Percentiles rank a stretch among this genome's conserved stretches.
These are phyloP conservation scores for Beauveria sp. DNA, from an alignment of 2,329 filamentous ascomycete genomes.

Conservation along the genomic window DNA sequence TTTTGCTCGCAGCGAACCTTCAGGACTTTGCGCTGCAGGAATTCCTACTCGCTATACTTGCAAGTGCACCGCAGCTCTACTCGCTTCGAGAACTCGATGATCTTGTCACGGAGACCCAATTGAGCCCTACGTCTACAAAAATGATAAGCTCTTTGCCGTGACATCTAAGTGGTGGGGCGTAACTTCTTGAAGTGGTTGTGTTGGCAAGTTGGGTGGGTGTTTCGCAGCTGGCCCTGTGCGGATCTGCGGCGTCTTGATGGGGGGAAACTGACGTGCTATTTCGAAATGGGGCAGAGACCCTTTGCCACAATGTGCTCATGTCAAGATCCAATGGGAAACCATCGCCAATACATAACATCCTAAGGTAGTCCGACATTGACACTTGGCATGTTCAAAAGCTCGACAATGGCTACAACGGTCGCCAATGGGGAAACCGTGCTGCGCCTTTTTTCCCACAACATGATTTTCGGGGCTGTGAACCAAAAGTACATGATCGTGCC, in stretches of 20 bases:
- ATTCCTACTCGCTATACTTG: not conserved
- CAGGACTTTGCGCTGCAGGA: not conserved
- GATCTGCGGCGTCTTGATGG: not conserved
- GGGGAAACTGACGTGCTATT: not conserved
- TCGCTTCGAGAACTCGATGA: not conserved
- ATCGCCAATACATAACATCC: not conserved
- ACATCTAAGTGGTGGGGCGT: not conserved
- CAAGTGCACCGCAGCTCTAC: not conserved
- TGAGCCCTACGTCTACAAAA: not conserved
- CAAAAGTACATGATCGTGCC: no score
- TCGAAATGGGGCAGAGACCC: not conserved
- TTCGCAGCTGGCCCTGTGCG: not conserved
- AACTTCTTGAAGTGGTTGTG: not conserved
- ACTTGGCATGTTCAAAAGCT: not conserved
- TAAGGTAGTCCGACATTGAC: not conserved
- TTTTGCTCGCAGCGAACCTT: not conserved
- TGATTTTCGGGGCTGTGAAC: no score
- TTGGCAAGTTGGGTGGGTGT: not conserved
- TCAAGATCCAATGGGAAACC: no score
- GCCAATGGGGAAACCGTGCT: not conserved
- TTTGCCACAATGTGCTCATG: not conserved
- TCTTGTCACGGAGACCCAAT: not conserved
- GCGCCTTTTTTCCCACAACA: no score
- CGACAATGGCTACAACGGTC: not conserved
- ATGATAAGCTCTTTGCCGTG: not conserved